Conservation (phyloP, 495 filamentous ascomycete genomes). For the Haplographium delicatum region DNA sequence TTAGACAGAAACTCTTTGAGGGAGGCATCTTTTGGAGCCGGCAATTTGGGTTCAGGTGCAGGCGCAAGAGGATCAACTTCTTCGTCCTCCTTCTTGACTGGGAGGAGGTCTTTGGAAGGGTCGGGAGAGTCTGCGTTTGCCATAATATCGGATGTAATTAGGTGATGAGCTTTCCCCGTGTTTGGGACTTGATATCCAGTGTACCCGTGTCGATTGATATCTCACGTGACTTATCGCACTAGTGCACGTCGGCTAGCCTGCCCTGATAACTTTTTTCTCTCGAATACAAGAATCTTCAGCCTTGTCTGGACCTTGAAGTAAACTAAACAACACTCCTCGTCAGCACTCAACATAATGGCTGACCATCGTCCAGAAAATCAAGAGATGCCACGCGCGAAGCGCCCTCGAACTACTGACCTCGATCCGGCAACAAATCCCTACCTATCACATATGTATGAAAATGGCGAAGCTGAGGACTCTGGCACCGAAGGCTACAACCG, state of each 20-base stretch:
- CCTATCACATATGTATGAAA: slow-evolving; percentile 80
- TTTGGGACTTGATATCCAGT: no score
- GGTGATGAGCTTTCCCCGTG: no score
- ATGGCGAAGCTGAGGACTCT: slow-evolving; percentile 21
- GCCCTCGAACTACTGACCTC: slow-evolving; percentile 34
- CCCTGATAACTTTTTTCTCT: slow-evolving; percentile 5
- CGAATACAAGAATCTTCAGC: slow-evolving; percentile 7
- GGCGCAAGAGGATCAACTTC: slow-evolving; percentile 25
- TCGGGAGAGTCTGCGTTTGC: slow-evolving; percentile 26
- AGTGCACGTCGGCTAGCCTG: no score
- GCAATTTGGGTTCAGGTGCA: slow-evolving; percentile 37
- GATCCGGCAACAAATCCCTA: slow-evolving; percentile 63
- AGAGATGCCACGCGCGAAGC: slow-evolving; percentile 37
- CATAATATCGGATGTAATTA: slow-evolving; percentile 14
- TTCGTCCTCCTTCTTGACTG: slow-evolving; percentile 16
- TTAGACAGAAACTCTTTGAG: slow-evolving; percentile 85
- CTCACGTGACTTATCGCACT: no score
- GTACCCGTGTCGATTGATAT: no score
- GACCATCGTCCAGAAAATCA: slow-evolving; percentile 34
- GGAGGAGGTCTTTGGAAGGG: slow-evolving; percentile 22
- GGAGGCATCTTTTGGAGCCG: slow-evolving; percentile 83
- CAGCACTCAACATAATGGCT: slow-evolving; percentile 30
- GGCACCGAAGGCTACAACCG: no score
- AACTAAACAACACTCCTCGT: slow-evolving; percentile 15
- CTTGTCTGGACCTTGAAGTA: slow-evolving; percentile 14